Evolutionary conservation across 2,329 filamentous ascomycete genomes (phyloP), one percentile per base, ranked within the genome.

Genomic region (Venturia carpophila): DNA sequence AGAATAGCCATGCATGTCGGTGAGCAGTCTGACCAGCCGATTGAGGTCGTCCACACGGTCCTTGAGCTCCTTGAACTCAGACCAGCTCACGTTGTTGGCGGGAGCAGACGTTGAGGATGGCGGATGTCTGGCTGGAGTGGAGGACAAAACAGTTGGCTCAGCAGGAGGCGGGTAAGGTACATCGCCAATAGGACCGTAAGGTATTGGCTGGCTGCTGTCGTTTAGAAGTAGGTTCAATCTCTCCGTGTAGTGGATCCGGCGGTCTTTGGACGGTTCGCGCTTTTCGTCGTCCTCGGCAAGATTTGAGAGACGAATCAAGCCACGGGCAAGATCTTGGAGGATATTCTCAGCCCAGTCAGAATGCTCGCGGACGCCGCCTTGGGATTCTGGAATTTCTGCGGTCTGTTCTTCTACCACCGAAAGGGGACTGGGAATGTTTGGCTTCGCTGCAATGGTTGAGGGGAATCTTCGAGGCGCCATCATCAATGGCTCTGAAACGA

Each of bases 281-380:
- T 69, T 66, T 65, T 72, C 67, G 67, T 73, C 70, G 64, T 75
- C 74, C 9, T 68, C 61, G 2, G 74, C 74, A 7, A 73, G 67
- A 66, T 71, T 71, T 5, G 67, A 69, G 10, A 76, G 67, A 37
- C 74, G 73, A 55, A 69, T 66, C 13, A 76, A 65, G 13, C 66
- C 71, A 6, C 65, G 66, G 13, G 65, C 65, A 9, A 75, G 60
- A 37, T 73, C 71, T 17, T 73, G 71, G 60, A 73, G 70, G 6
- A 74, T 70, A n/a, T 72, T 67, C 2, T 69, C 67, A 3, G 67
- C 68, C 74, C 74, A 75, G 42, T 68, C 69, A 56, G 64, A 69
- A 45, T 70, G 66, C 68, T 76, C 74, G 2, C 56, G 55, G 21
- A 62, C 52, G 24, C 56, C 64, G 39, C 19, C 63, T n/a, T 11